Base-by-base conservation (phyloP, 306 rosid genomes). In the Lotus japonicus region DNA sequence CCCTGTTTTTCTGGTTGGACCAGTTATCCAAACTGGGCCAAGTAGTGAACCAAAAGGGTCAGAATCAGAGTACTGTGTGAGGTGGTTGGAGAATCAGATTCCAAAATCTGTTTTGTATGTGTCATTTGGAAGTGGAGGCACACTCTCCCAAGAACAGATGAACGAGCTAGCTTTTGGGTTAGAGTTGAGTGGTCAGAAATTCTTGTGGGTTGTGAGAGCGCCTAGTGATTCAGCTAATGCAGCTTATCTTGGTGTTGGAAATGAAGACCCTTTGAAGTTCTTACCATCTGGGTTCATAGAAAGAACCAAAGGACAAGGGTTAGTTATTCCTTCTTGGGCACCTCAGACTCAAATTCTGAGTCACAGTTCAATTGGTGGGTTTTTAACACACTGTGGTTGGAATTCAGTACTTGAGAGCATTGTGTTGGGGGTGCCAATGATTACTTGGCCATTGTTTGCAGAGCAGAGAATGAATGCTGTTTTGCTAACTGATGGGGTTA, bases 371-470 rank as follows among this genome's bases (percentile, higher is more conserved):
- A 75, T 50, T 8, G 64, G 74, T 3, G 80, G 74, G 28, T 75
- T 75, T 23, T 21, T 75, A 4, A 76, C 75, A 0, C 80, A 76
- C 12, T 76, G 75, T 60, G 80, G 80, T 9, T 76, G 71, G 80
- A 68, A 76, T 52, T 68, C 80, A 1, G 35, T 6, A 0, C 80
- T 68, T 3, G 80, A 76, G 65, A 68, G 80, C 13, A 18, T 53
- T 17, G 64, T 69, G 13, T 2, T 7, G 0, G 80, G 75, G 1
- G 79, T 74, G 19, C 79, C 79, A 12, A 59, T 76, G 75, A 33
- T 76, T 1, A 5, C 75, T 11, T 76, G 70, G 75, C 71, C 75
- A 2, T n/a, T 76, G 8, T 70, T 76, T 53, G 66, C 44, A 0
- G 80, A 76, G 8, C 80, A 68, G 19, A 35, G 2, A 26, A 13